Evolutionary conservation across 176 grass and related monocot genomes (phyloP).

Genomic region (Juncus inflexus): DNA sequence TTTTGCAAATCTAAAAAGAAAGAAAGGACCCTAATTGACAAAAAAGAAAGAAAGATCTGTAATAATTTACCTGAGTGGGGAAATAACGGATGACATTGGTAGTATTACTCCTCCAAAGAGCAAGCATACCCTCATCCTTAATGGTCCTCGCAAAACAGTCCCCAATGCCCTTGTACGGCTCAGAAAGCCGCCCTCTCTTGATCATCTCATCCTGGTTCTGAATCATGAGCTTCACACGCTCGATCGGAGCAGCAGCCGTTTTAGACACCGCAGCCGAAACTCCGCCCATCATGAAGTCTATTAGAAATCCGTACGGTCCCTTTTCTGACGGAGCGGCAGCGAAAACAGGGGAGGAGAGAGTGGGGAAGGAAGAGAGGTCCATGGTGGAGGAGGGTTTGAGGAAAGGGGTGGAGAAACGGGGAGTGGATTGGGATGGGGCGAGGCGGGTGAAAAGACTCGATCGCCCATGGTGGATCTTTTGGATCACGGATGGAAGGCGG

Average conservation of each 20-base stretch:
- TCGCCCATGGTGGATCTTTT: conserved; percentile 38
- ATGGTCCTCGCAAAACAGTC: conserved; percentile 47
- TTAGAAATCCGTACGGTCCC: conserved; percentile 54
- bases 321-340: conserved; percentile 48
- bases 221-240: conserved; percentile 68
- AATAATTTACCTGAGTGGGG: conserved; percentile 42
- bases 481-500: conserved; percentile 22
- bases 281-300: conserved; percentile 57
- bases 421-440: conserved; percentile 20
- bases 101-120: conserved; percentile 65
- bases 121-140: conserved; percentile 46
- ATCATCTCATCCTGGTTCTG: conserved; percentile 68
- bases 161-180: conserved; percentile 53
- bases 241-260: conserved; percentile 57
- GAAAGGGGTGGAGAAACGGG: conserved; percentile 21
- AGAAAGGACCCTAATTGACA: background rate
- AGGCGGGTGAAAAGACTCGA: conserved; percentile 35
- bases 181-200: conserved; percentile 46
- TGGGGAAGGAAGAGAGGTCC: conserved; percentile 17
- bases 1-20: background rate
- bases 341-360: conserved; percentile 32
- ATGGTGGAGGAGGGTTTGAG: background rate
- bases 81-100: conserved; percentile 71
- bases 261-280: conserved; percentile 66
- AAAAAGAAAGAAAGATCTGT: background rate